phyloP scores from a whole-genome alignment of 257 asterid genomes.

The Solanum bukasovii region DNA sequence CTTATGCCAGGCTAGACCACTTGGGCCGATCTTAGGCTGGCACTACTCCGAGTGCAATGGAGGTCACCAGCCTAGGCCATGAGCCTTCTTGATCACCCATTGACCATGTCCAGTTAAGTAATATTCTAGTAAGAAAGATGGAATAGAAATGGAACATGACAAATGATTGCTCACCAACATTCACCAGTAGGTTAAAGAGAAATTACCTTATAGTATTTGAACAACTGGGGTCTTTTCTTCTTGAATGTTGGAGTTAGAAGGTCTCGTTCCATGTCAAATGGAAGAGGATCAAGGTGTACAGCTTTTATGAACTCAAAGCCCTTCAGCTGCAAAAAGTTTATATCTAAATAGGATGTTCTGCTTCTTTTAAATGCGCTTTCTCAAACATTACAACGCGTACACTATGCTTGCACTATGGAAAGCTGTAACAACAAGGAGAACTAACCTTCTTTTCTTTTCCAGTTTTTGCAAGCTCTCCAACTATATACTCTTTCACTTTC shows the following conservation, averaged over 20 bases:
- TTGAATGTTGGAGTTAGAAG: slow-evolving; percentile 92
- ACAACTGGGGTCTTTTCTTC: slow-evolving; percentile 88
- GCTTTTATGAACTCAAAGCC: slow-evolving; percentile 81
- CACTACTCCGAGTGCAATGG: slow-evolving; percentile 2
- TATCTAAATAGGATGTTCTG: background rate
- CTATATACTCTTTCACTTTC: slow-evolving; percentile 46
- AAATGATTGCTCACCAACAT: background rate
- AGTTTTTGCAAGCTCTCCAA: slow-evolving; percentile 59
- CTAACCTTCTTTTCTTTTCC: slow-evolving; percentile 78
- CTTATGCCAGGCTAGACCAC: slow-evolving; percentile 23
- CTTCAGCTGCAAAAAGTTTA: slow-evolving; percentile 52
- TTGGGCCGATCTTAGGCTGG: slow-evolving; percentile 24
- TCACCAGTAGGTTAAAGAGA: background rate
- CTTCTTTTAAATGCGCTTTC: background rate
- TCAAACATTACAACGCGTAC: background rate
- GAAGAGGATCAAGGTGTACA: slow-evolving; percentile 85
- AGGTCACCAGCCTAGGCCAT: background rate
- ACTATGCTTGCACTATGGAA: background rate
- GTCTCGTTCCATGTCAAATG: slow-evolving; percentile 90
- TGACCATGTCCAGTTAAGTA: background rate
- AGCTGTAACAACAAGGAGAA: background rate
- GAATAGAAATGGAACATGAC: background rate
- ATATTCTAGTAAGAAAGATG: background rate
- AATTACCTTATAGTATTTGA: slow-evolving; percentile 40
- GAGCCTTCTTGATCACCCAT: background rate